Percentiles rank a stretch among this genome's conserved stretches.
phyloP scores from a whole-genome alignment of 164 flowering plant genomes.

The Sextonia rubra region DNA sequence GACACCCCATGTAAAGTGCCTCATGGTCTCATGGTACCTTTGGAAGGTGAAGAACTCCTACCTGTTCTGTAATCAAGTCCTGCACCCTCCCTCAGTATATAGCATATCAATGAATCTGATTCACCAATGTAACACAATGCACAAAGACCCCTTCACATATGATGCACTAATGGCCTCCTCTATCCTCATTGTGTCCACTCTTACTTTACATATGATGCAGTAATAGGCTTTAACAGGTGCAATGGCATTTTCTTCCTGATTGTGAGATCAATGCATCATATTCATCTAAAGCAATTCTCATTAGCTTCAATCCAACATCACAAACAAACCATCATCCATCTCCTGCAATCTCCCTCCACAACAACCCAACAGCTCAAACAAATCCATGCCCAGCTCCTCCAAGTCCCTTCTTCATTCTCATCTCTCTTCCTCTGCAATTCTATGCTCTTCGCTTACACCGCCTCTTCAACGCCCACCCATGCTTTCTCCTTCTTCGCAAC shows the following conservation, averaged over 20 bases:
- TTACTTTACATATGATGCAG: too few species aligned
- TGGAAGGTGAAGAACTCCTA: too few species aligned
- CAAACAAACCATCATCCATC: constrained; percentile 5
- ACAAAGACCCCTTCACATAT: too few species aligned
- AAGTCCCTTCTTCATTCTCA: constrained; percentile 1
- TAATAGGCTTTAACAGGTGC: too few species aligned
- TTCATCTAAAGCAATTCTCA: constrained; percentile 9
- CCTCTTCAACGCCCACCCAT: constrained; percentile 14
- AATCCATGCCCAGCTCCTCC: constrained; percentile 16
- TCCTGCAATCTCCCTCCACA: constrained; percentile 18
- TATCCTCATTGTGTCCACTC: too few species aligned
- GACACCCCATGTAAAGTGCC: too few species aligned
- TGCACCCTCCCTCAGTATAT: too few species aligned
- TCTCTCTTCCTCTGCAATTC: constrained; percentile 21
- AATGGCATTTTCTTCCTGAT: neutral
- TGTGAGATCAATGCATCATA: constrained; percentile 4
- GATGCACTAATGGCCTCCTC: too few species aligned
- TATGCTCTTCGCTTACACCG: constrained; percentile 21
- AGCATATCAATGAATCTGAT: too few species aligned
- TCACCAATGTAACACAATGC: too few species aligned
- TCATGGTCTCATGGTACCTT: too few species aligned
- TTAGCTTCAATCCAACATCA: constrained; percentile 1
- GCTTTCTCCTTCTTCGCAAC: constrained; percentile 20
- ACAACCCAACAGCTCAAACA: constrained; percentile 22
- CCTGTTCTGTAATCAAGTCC: too few species aligned